These are phyloP conservation scores for Combretum micranthum DNA, from an alignment of 345 rosid genomes.

Conservation along the genomic window DNA sequence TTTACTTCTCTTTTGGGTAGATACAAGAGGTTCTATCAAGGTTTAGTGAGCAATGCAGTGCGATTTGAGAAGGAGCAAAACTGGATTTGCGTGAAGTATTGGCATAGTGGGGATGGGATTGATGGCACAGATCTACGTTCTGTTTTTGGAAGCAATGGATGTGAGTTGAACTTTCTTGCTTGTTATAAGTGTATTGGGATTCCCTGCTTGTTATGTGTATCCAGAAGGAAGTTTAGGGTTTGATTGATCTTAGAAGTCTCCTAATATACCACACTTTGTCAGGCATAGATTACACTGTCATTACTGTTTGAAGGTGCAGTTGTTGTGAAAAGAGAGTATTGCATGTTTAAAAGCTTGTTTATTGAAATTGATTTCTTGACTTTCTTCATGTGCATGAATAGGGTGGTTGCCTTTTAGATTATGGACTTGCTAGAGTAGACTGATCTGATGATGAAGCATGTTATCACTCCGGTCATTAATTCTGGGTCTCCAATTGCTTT, in stretches of 20 bases:
- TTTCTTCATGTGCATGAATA: slow-evolving; percentile 21
- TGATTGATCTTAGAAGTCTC: no score
- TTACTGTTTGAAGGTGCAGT: no score
- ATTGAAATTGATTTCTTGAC: slow-evolving; percentile 8
- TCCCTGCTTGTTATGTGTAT: not conserved
- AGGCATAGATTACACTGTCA: no score
- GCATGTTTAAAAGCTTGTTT: slow-evolving; percentile 4
- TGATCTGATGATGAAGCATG: slow-evolving; percentile 78
- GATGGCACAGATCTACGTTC: slow-evolving; percentile 46
- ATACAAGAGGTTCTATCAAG: slow-evolving; percentile 77
- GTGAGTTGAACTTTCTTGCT: slow-evolving; percentile 35
- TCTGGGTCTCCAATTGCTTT: slow-evolving; percentile 38
- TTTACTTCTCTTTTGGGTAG: slow-evolving; percentile 67
- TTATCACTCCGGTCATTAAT: slow-evolving; percentile 63
- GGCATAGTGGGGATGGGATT: slow-evolving; percentile 35
- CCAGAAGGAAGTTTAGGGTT: not conserved
- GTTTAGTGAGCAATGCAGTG: slow-evolving; percentile 69
- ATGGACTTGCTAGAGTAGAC: slow-evolving; percentile 88
- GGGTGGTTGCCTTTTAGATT: slow-evolving; percentile 80
- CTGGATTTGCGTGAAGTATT: slow-evolving; percentile 47
- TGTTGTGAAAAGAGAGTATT: no score
- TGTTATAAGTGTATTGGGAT: no score
- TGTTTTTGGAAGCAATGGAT: slow-evolving; percentile 79
- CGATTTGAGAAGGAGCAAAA: slow-evolving; percentile 47
- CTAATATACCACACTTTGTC: no score